Evolutionary conservation across 2,329 filamentous ascomycete species (phyloP), one percentile per base, ranked within the genome.

Genomic region (Aciculosporium take): DNA sequence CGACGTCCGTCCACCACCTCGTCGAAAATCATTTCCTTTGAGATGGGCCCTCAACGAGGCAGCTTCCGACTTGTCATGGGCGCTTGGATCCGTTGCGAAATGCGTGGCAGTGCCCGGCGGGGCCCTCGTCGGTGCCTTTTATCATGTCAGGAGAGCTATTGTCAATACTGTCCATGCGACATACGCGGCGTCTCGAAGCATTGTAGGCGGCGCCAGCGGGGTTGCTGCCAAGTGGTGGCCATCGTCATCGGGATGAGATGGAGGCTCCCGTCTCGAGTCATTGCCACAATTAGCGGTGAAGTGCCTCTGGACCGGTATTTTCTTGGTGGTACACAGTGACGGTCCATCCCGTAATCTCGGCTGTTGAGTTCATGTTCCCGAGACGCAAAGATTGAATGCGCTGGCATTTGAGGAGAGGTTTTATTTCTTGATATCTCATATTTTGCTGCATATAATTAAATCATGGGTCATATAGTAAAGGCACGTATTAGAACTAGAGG

Each of bases 1-100:
- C n/a, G 52, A 48, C 20, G 27, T 56, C 1, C 46, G 33, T 25
- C 47, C 53, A 30, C 47, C 43, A 18, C 47, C 45, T 7, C 41
- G 37, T 24, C 35, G 35, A 2, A 49, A 44, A 10, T 51, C 53
- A 3, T 55, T 51, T 0, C 53, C 51, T 0, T 13, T 54, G 17
- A 27, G 45, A 7, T 53, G 52, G 51, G 53, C 39, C 33, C 33
- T 51, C 8, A 36, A 40, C 9, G 49, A 45, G 27, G 47, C 37
- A 5, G 50, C 46, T 30, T 44, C 38, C 0, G 52, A 54, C 31
- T 44, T 43, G 3, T 45, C 45, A 24, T 54, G 45, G 51, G 38
- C 45, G 27, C 21, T 52, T 30, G 42, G 47, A 0, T 43, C 49
- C 9, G 27, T 48, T 2, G 49, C 42, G 9, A 47, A 47, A 40